phyloP scores from a whole-genome alignment of 2,329 filamentous ascomycete genomes.

The Proliferodiscus dingleyae region DNA sequence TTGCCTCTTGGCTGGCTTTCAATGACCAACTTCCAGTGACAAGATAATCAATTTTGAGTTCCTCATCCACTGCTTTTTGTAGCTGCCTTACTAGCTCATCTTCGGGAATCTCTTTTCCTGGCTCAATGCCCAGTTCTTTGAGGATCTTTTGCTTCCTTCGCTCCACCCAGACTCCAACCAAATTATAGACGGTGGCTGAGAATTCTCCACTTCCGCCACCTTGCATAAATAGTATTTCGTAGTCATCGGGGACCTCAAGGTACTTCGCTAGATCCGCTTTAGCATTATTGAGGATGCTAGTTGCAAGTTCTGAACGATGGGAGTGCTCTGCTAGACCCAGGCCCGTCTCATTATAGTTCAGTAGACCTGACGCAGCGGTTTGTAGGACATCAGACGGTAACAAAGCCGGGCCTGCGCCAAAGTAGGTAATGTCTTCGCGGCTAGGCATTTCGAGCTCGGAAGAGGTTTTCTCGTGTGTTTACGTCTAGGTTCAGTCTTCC shows the following conservation, averaged over 20 bases:
- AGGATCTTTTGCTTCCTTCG: conserved; percentile 57
- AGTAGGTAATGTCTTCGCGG: conserved; percentile 74
- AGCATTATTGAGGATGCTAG: conserved; percentile 71
- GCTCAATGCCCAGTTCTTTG: conserved; percentile 44
- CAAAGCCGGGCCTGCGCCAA: conserved; percentile 84
- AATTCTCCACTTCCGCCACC: conserved; percentile 84
- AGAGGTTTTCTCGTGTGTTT: no score
- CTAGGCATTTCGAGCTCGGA: conserved; percentile 52
- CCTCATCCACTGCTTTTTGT: conserved; percentile 58
- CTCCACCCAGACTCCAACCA: conserved; percentile 78
- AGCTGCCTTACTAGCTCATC: conserved; percentile 54
- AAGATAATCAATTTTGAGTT: conserved; percentile 82
- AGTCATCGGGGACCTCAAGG: conserved; percentile 78
- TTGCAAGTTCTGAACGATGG: conserved; percentile 76
- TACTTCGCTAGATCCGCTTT: conserved; percentile 69
- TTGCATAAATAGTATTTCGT: conserved; percentile 86
- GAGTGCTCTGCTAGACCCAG: conserved; percentile 86
- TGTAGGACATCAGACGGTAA: conserved; percentile 79
- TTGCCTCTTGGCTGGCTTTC: conserved; percentile 82
- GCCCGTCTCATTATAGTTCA: conserved; percentile 77
- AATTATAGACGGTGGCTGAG: conserved; percentile 76
- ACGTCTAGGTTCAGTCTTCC: no score
- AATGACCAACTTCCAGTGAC: conserved; percentile 86
- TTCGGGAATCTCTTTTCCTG: conserved; percentile 45
- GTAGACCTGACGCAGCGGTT: conserved; percentile 66